Evolutionary conservation across 352 stramenopile species (phyloP).

Genomic region (Phytophthora constricta): DNA sequence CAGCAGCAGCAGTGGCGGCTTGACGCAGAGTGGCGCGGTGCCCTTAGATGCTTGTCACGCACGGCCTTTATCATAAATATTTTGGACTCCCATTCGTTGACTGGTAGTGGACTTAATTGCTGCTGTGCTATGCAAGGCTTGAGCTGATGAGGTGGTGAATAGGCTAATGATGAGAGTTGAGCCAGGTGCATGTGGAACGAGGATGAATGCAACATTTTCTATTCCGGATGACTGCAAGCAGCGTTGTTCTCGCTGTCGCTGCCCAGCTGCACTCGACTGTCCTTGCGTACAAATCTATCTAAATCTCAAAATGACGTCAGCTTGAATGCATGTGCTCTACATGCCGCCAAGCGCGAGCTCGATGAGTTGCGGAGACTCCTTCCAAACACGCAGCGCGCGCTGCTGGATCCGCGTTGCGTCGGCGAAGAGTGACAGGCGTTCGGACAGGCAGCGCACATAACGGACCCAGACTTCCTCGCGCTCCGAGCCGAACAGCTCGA

Average conservation of each 20-base stretch:
- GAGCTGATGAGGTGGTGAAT: not conserved
- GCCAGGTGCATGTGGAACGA: no score
- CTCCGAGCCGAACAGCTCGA: conserved; percentile 73
- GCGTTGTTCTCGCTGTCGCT: not conserved
- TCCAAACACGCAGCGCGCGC: conserved; percentile 71
- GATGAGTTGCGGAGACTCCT: conserved; percentile 59
- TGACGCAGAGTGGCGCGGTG: not conserved
- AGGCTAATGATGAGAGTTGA: not conserved
- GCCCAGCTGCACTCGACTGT: conserved; percentile 8
- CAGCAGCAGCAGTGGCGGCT: not conserved
- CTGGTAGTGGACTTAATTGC: not conserved
- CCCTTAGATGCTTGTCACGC: conserved; percentile 25
- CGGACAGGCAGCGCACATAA: conserved; percentile 60
- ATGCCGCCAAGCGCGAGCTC: conserved; percentile 51
- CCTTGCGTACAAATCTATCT: conserved; percentile 40
- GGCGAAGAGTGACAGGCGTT: conserved; percentile 50
- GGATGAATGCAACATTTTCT: conserved; percentile 28
- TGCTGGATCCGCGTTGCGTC: conserved; percentile 77
- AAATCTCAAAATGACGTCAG: conserved; percentile 7
- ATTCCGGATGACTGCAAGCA: conserved; percentile 9
- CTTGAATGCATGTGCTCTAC: conserved; percentile 16
- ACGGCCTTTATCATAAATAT: conserved; percentile 46
- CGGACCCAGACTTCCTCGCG: conserved; percentile 74
- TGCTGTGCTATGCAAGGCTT: not conserved
- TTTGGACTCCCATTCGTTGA: conserved; percentile 18